Base-by-base conservation (phyloP, 2,329 filamentous ascomycete species). In the Aspergillus glaucus region DNA sequence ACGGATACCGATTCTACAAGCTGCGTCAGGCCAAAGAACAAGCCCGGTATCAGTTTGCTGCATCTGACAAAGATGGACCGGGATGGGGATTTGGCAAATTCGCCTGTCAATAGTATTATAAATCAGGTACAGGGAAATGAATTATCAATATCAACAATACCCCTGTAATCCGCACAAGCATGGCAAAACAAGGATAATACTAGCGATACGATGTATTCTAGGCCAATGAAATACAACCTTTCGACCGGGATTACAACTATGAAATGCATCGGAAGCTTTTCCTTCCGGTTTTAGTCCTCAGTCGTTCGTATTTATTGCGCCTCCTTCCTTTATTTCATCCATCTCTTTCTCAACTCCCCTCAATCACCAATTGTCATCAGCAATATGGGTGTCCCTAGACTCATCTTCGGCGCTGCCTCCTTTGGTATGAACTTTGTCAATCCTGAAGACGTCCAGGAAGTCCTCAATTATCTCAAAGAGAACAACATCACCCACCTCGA, bases 341-440 rank as follows among this genome's bases (percentile, higher is more conserved):
- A n/a, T 42, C 9, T 41, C n/a, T 42, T 42, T 42, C 21, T 42
- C 15, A 42, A 42, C 40, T 14, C 40, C 17, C 37, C 2, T 45
- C 50, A 54, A 53, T 59, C 17, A 26, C 40, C 19, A 42, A 17
- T 10, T 37, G 21, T 42, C 40, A 42, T 26, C 21, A 42, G 40
- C 21, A 42, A 22, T n/a, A 42, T 42, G 40, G 40, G 40, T 42
- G 19, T 10, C 8, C 40, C 40, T 42, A 26, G 4, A 21, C 40
- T 42, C 40, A 42, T 42, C 21, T 42, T 42, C 40, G 40, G 40
- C 40, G 40, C 40, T 26, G 40, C 40, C 4, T 42, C 40, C 19
- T 42, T 42, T 42, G 40, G 40, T 10, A 42, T 42, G 40, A 26
- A 26, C 21, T 42, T 42, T 22, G 40, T 42, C 19, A 7, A 26